phyloP scores from a whole-genome alignment of 768 basidiomycete genomes.

The Lentinula edodes region DNA sequence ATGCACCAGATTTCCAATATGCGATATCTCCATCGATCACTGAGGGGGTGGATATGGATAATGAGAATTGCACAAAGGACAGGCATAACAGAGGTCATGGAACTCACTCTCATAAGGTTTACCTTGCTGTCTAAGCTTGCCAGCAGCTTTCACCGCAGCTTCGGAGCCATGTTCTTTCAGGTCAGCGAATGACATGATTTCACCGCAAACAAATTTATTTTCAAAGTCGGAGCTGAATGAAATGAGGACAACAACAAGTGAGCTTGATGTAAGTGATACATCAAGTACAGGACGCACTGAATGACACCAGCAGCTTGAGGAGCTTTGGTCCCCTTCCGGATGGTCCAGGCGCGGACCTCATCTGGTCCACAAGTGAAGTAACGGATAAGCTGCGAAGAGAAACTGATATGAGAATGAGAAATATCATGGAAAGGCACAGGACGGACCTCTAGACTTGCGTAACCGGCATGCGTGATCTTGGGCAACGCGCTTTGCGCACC shows the following conservation, averaged over 20 bases:
- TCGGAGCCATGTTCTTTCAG: slow-evolving; percentile 90
- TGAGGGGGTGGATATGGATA: slow-evolving; percentile 8
- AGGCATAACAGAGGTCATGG: neutral
- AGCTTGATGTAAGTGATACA: neutral
- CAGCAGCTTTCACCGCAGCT: slow-evolving; percentile 87
- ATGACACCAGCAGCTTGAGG: slow-evolving; percentile 98
- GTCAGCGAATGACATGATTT: slow-evolving; percentile 92
- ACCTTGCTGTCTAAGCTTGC: slow-evolving; percentile 92
- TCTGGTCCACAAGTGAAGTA: slow-evolving; percentile 98
- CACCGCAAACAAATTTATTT: slow-evolving; percentile 96
- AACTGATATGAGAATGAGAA: neutral
- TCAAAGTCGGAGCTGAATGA: slow-evolving; percentile 82
- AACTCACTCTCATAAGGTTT: slow-evolving; percentile 91
- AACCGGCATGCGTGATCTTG: slow-evolving; percentile 95
- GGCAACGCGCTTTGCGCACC: slow-evolving; percentile 74
- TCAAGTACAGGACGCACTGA: slow-evolving; percentile 53
- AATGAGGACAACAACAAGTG: neutral
- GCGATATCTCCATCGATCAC: slow-evolving; percentile 90
- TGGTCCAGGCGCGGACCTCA: slow-evolving; percentile 98
- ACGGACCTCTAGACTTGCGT: slow-evolving; percentile 76
- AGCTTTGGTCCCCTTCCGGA: slow-evolving; percentile 88
- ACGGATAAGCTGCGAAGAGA: slow-evolving; percentile 65
- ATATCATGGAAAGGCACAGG: neutral
- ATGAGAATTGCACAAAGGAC: neutral
- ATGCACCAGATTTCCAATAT: slow-evolving; percentile 82